phyloP scores from a whole-genome alignment of 257 asterid genomes.

The Fraxinus pennsylvanica region DNA sequence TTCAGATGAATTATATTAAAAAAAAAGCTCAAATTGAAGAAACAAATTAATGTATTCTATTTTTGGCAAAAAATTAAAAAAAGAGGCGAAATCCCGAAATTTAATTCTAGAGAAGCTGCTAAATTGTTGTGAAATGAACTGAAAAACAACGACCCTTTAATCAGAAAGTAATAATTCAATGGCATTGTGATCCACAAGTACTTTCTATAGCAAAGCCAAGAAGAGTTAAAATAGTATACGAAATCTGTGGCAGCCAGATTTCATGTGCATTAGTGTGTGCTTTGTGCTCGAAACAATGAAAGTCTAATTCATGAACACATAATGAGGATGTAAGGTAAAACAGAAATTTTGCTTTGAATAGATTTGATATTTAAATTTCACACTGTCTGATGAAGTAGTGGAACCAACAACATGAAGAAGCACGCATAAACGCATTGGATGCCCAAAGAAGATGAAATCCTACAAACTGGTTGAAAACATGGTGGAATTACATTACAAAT shows the following conservation, averaged over 20 bases:
- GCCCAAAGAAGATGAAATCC: no score
- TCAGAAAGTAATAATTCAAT: conserved; percentile 27
- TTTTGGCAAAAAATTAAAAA: conserved; percentile 34
- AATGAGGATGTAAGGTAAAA: no score
- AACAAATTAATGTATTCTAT: neutral
- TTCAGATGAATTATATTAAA: conserved; percentile 21
- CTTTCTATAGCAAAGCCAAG: conserved; percentile 28
- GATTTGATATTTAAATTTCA: no score
- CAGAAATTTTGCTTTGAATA: no score
- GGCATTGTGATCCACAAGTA: conserved; percentile 40
- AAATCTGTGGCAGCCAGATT: neutral
- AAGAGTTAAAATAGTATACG: conserved; percentile 13
- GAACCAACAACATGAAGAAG: no score
- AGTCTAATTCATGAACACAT: neutral
- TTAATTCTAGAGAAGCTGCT: conserved; percentile 53
- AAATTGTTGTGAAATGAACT: conserved; percentile 46
- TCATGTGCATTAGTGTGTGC: conserved; percentile 9
- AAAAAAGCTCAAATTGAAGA: neutral
- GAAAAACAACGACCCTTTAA: conserved; percentile 32
- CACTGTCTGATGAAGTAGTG: no score
- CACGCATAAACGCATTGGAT: no score
- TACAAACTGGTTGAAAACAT: no score
- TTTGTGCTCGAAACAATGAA: conserved; percentile 4
- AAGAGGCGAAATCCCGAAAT: conserved; percentile 38
- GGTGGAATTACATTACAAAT: no score